phyloP scores from a whole-genome alignment of 164 flowering plant genomes.

The Santalum album region DNA sequence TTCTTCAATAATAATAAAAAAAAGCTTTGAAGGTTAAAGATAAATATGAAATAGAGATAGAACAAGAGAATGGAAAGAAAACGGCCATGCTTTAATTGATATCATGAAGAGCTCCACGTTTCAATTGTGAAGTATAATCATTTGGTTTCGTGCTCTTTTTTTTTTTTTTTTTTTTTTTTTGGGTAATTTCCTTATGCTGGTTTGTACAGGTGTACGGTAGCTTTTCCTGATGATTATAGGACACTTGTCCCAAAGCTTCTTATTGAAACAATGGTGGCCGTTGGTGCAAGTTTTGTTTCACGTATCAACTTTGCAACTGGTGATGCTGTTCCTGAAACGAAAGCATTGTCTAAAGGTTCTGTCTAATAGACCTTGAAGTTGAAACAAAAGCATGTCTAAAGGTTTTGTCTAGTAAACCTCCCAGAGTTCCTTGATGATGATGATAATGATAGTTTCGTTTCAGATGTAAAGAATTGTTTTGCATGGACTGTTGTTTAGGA shows the following conservation, averaged over 20 bases:
- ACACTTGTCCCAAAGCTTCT: constrained; percentile 80
- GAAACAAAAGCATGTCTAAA: constrained; percentile 88
- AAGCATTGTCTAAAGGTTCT: constrained; percentile 87
- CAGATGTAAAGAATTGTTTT: too few species aligned
- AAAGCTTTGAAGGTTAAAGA: too few species aligned
- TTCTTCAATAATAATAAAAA: too few species aligned
- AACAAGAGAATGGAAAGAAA: too few species aligned
- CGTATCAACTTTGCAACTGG: constrained; percentile 89
- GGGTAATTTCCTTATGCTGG: constrained; percentile 1
- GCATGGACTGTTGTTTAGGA: not conserved
- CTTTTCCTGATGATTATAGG: constrained; percentile 90
- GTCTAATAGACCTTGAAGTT: too few species aligned
- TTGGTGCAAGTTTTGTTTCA: constrained; percentile 69
- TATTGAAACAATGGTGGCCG: constrained; percentile 58
- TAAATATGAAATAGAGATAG: too few species aligned
- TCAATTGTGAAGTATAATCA: not conserved
- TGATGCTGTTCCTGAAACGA: constrained; percentile 88
- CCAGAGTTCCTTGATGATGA: not conserved
- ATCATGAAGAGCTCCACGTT: not conserved
- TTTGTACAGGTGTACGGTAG: constrained; percentile 76
- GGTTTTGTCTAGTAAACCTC: constrained; percentile 32
- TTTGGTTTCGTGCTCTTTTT: too few species aligned
- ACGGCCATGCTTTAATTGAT: not conserved
- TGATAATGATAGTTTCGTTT: not conserved
- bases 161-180: too few species aligned